phyloP scores from a whole-genome alignment of 202 grass and related monocot species.

The Dendrocalamus latiflorus region DNA sequence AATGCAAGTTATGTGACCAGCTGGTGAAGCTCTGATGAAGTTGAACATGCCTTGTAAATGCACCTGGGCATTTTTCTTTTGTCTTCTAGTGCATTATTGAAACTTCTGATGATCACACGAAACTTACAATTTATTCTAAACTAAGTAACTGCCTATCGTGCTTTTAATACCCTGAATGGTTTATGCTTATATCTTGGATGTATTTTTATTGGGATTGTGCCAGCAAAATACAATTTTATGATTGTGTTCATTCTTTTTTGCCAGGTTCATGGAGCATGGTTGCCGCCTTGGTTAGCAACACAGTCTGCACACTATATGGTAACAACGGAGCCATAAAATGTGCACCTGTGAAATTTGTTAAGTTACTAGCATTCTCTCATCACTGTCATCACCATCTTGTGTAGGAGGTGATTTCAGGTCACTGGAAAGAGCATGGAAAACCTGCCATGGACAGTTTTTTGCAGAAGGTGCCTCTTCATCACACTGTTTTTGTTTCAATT shows the following conservation, averaged over 20 bases:
- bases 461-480: slow-evolving; percentile 52
- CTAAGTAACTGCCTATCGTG: neutral
- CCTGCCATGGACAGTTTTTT: slow-evolving; percentile 48
- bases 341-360: neutral
- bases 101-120: neutral
- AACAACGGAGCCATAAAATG: slow-evolving; percentile 5
- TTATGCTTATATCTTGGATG: neutral
- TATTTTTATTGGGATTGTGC: neutral
- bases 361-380: slow-evolving; percentile 5
- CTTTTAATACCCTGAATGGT: neutral
- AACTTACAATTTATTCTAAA: neutral
- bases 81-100: neutral
- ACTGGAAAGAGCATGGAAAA: slow-evolving; percentile 76
- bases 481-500: neutral
- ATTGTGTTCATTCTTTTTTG: neutral
- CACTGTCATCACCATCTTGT: slow-evolving; percentile 7
- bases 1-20: neutral
- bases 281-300: slow-evolving; percentile 80
- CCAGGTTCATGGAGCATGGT: slow-evolving; percentile 96
- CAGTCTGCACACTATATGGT: slow-evolving; percentile 51
- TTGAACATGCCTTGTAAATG: too few relatives aligned
- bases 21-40: neutral
- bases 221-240: neutral
- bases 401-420: slow-evolving; percentile 61
- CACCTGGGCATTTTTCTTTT: neutral